Evolutionary conservation across 192 early-diverging fungal species (phyloP), one percentile per base, ranked within the genome.

Genomic region (Haplosporangium gracile): DNA sequence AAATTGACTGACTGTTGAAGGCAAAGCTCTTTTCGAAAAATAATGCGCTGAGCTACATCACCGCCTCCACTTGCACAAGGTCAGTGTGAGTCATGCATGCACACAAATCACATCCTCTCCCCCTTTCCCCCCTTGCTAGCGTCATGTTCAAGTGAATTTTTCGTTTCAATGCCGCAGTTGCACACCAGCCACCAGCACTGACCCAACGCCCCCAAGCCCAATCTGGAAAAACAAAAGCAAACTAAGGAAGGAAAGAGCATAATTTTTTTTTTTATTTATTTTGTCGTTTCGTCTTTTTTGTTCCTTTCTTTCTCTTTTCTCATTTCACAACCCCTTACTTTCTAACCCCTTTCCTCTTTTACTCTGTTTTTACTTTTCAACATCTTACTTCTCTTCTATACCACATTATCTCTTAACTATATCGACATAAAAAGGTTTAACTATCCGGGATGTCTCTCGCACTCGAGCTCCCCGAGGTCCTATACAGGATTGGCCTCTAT

Each of bases 381-480:
- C 49, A 20, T n/a, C 55, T 26, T 65, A 13, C 60, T 32, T 32
- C 29, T 2, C 29, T 11, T 24, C 60, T 4, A 65, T 29, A 32
- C 55, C 6, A 10, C 24, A 32, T 15, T 0, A 29, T 65, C 29
- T 29, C 10, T 4, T 3, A 13, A 4, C 8, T 4, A 13, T 3
- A 13, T 65, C 29, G 60, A 65, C n/a, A 34, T 15, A 32, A 32
- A 11, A 65, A 32, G 2, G 10, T 32, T 11, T 57, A 7, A 26
- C 9, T 57, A 26, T 2, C 2, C 60, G 26, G 13, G 10, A 65
- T 65, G 60, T 0, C 60, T 16, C 60, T 65, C 60, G 70, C 78
- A 26, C 57, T 74, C 13, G 60, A 80, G 11, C 60, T 80, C 4
- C 79, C 71, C 43, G 79, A 80, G n/a, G 36, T 80, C 40, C 22